phyloP scores from a whole-genome alignment of 2,329 filamentous ascomycete species.

The Cadophora luteo-olivacea region DNA sequence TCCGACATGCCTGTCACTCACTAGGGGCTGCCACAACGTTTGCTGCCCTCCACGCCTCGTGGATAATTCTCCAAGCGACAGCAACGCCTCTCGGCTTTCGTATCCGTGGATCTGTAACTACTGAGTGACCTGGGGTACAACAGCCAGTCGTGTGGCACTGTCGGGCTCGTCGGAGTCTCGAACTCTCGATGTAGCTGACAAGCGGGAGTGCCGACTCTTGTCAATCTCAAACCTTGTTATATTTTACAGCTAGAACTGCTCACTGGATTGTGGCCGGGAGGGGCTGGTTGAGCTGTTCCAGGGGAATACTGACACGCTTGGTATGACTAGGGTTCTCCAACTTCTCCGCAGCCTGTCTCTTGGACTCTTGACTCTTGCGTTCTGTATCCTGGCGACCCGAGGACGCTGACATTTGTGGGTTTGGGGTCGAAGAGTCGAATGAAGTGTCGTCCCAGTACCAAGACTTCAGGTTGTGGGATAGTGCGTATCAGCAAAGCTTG shows the following conservation, averaged over 20 bases:
- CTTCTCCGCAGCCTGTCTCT: conserved; percentile 1
- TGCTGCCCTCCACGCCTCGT: conserved; percentile 6
- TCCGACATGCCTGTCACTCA: conserved; percentile 15
- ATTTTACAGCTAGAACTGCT: conserved; percentile 5
- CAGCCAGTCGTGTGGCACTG: conserved; percentile 5
- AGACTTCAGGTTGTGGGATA: background rate
- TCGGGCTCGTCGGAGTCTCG: conserved; percentile 1
- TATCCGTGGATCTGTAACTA: conserved; percentile 3
- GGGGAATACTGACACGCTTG: background rate
- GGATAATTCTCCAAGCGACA: conserved; percentile 16
- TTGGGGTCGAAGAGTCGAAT: background rate
- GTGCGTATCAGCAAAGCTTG: conserved; percentile 16
- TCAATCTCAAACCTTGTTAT: conserved; percentile 9
- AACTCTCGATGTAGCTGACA: conserved; percentile 17
- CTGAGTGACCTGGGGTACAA: background rate
- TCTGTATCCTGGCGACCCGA: background rate
- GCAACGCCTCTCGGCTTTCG: background rate
- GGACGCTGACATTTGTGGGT: background rate
- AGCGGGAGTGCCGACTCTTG: conserved; percentile 11
- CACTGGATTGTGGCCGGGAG: background rate
- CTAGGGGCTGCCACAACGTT: conserved; percentile 4
- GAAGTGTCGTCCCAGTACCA: background rate
- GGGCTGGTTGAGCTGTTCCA: background rate
- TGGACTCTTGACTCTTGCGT: background rate
- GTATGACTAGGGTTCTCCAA: background rate